These are phyloP conservation scores for Ophiorrhiza pumila DNA, from an alignment of 257 asterid genomes.

Conservation along the genomic window DNA sequence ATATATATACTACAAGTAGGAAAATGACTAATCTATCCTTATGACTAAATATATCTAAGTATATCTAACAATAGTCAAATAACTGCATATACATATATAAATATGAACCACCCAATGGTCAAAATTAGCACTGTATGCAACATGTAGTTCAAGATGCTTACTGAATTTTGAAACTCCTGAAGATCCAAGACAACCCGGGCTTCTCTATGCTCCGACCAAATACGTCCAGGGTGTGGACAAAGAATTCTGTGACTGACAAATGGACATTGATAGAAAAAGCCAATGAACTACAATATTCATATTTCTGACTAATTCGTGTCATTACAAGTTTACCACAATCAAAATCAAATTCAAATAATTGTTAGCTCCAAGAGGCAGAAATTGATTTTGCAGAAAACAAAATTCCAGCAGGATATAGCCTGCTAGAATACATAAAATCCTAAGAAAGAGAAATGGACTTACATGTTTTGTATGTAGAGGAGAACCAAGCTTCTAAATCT, in stretches of 20 bases:
- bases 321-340: not conserved
- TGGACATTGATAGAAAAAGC: not conserved
- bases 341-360: not conserved
- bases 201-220: conserved; percentile 99
- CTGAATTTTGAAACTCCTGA: conserved; percentile 64
- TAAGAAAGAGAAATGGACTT: not conserved
- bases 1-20: no score
- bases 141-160: conserved; percentile 31
- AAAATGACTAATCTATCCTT: no score
- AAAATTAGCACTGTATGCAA: not conserved
- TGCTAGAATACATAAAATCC: no score
- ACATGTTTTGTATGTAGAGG: not conserved
- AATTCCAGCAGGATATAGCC: no score
- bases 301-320: not conserved
- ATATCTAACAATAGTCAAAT: no score
- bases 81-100: not conserved
- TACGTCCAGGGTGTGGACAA: conserved; percentile 86
- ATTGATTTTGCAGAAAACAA: not conserved
- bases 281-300: conserved; percentile 5
- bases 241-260: conserved; percentile 73
- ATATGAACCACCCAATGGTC: not conserved
- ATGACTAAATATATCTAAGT: no score
- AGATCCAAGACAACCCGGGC: conserved; percentile 96
- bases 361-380: not conserved
- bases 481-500: not conserved